Evolutionary conservation across 2,329 filamentous ascomycete genomes (phyloP), one percentile per base, ranked within the genome.

Genomic region (Aspergillus uvarum): DNA sequence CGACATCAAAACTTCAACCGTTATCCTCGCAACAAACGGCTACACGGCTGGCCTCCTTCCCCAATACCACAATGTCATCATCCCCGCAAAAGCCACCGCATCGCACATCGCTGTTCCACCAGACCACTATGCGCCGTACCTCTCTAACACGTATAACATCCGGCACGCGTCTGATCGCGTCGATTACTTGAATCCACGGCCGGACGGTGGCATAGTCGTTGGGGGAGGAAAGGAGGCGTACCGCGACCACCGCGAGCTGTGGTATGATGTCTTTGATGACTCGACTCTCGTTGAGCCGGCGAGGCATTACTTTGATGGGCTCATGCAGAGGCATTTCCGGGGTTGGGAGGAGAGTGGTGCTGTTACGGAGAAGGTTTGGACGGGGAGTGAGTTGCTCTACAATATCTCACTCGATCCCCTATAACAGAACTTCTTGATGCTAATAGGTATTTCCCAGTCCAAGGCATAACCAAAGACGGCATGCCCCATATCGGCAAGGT

Each of bases 11-110:
- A 81, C 91, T 0, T 76, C 78, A 5, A 83, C 86, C 32, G 85
- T 96, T n/a, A 81, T 96, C 14, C 83, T 96, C n/a, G 89, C 91
- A 5, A 93, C 90, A 1, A 96, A 96, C 70, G 92, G 81, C 3
- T 95, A 96, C 72, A 92, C 91, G 0, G 90, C 89, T 1, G 83
- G 87, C 63, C 80, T 96, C 7, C 77, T 95, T 1, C 90, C 90
- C 0, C 72, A 79, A 31, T 88, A 95, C 66, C 79, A 83, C 2
- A 85, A 87, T 64, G 80, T 92, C 14, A 89, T 96, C 62, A 85
- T 92, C 1, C 92, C 93, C 0, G 87, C 89, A 10, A 82, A 89
- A 14, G 92, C 90, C 0, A 69, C 76, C 16, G 75, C 74, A 65
- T 70, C 69, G 21, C 74, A 69, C 16, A 71, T 77, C 29, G 64